Base-by-base conservation (phyloP, 2,329 filamentous ascomycete genomes). In the Stachybotrys chartarum region DNA sequence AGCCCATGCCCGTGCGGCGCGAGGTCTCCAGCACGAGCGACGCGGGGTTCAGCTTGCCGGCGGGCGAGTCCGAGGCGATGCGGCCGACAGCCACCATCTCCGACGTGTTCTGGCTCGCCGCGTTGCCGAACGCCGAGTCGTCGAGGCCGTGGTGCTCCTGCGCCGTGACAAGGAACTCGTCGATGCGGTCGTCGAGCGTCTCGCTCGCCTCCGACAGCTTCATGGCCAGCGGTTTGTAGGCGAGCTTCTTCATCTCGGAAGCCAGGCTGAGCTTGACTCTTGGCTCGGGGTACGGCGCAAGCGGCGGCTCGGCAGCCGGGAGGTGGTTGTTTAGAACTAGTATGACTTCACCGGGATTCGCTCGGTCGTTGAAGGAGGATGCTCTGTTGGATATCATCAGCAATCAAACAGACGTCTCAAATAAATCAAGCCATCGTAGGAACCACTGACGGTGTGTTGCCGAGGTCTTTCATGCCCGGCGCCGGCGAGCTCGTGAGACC, bases 161-260 rank as follows among this genome's bases (percentile, higher is more conserved):
- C 6, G 96, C 78, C 1, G 91, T 71, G n/a, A 77, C 75, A 57
- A 84, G 80, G 65, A 97, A 96, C 59, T 92, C 91, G 64, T 97
- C 91, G 75, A 99, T 97, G 63, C 91, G 82, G 71, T 97, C 93
- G 72, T 99, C 94, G 7, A 97, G 80, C 49, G 96, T 90, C 70
- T 96, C 92, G 5, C 93, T 96, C 0, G 91, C 86, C 68, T 97
- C 92, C 6, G 90, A 92, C 7, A 94, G 79, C 66, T 96, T 96
- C 91, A 97, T 96, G 2, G 90, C 88, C 78, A 97, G 86, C 2
- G 91, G 90, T 67, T 92, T 94, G 73, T 97, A 99, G 1, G 79
- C 84, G 62, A 97, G 87, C 69, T 96, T 97, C 69, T 92, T 91
- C 65, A 91, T 81, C 68, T 97, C 93, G 1, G 91, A 93, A 57